Conservation (phyloP, 345 rosid genomes). For the Salix dunnii region DNA sequence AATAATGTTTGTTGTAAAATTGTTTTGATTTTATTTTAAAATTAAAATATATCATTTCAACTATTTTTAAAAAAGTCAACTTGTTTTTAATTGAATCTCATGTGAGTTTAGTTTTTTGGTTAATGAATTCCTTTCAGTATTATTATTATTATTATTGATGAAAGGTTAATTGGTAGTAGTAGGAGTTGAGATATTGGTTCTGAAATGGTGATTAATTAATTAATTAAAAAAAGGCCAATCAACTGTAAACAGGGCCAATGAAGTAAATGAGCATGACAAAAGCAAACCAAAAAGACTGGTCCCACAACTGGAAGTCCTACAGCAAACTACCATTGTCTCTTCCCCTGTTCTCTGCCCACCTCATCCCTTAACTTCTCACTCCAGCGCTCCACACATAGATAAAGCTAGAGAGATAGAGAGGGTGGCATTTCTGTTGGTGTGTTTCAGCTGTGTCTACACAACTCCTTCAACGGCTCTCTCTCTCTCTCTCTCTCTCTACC, state of each 20-base stretch:
- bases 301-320: constrained; percentile 27
- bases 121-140: no score
- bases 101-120: no score
- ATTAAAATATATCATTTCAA: no score
- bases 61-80: no score
- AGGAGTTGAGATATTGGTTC: neutral
- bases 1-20: no score
- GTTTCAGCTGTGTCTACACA: constrained; percentile 2
- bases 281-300: constrained; percentile 4
- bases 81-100: no score
- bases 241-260: neutral
- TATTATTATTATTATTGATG: no score
- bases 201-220: neutral
- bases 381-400: neutral
- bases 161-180: no score
- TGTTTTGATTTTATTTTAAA: no score
- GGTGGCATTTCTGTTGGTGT: neutral
- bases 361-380: constrained; percentile 2
- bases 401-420: neutral
- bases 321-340: constrained; percentile 46
- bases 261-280: constrained; percentile 14
- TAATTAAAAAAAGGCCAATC: neutral
- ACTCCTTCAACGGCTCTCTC: constrained; percentile 19
- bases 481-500: constrained; percentile 13
- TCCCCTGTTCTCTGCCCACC: constrained; percentile 32